Base-by-base conservation (phyloP, 805 yeast species). In the Saturnispora diversa region DNA sequence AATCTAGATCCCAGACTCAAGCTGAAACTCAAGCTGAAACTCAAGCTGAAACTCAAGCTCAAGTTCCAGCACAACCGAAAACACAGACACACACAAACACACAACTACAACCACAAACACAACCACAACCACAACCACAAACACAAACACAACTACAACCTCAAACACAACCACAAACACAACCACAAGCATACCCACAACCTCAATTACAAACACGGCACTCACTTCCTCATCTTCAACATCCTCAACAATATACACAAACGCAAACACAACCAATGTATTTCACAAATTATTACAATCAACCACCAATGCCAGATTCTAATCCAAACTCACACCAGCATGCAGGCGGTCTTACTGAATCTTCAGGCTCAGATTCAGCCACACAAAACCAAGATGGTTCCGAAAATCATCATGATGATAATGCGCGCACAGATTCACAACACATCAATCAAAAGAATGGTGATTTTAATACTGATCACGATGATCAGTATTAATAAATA, bases 141-240 rank as follows among this genome's bases (percentile, higher is more conserved):
- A n/a, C 16, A 28, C 39, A 36, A n/a, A n/a, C n/a, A 11, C 39
- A 35, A 20, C 38, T 12, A 12, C 38, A 35, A 25, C 38, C 31
- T 17, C 38, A 22, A 13, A 33, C 26, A 13, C 21, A 36, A 28
- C 19, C 19, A 9, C 13, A 24, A 31, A 19, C 17, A 5, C 17
- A 31, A 15, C n/a, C 19, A 26, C 35, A 24, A 16, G 19, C 7
- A 4, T 20, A 33, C 11, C 27, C 10, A 6, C 36, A 32, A 22
- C 13, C 5, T 10, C 13, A 17, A 9, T 20, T 15, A 16, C 35
- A 20, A 20, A n/a, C n/a, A n/a, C n/a, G n/a, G n/a, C n/a, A n/a
- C n/a, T n/a, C n/a, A n/a, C n/a, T n/a, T n/a, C 20, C 35, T 8
- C 17, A 12, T n/a, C 20, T 17, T n/a, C 32, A 12, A 29, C 32